These are phyloP conservation scores for Sclerotinia glacialis DNA, from an alignment of 2,329 filamentous ascomycete genomes.

Conservation along the genomic window DNA sequence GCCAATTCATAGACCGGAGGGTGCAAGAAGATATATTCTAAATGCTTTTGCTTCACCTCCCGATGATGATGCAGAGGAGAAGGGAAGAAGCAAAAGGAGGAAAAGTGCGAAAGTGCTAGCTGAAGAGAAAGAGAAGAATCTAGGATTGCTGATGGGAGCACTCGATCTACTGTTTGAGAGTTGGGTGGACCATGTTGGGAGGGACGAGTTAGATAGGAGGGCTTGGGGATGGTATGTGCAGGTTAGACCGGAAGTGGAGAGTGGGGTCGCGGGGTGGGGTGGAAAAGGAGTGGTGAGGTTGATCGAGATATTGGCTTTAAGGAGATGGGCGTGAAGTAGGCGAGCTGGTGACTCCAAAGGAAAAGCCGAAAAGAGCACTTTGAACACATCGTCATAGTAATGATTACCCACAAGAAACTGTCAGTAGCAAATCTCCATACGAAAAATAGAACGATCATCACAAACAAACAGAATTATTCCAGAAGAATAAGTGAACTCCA, in stretches of 20 bases:
- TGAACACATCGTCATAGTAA: background rate
- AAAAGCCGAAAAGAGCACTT: background rate
- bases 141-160: slow-evolving; percentile 66
- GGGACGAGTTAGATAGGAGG: slow-evolving; percentile 67
- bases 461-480: background rate
- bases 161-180: slow-evolving; percentile 70
- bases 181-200: slow-evolving; percentile 64
- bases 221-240: slow-evolving; percentile 81
- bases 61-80: slow-evolving; percentile 29
- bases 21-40: slow-evolving; percentile 58
- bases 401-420: background rate
- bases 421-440: background rate
- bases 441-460: background rate
- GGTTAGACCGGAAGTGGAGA: slow-evolving; percentile 72
- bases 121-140: slow-evolving; percentile 64
- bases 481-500: slow-evolving; percentile 32
- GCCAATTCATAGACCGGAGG: slow-evolving; percentile 72
- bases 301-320: slow-evolving; percentile 61
- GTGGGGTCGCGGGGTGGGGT: slow-evolving; percentile 76
- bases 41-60: slow-evolving; percentile 54
- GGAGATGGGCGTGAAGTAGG: slow-evolving; percentile 42
- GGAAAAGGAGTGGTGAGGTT: slow-evolving; percentile 71
- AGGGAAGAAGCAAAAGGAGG: slow-evolving; percentile 46
- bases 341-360: background rate
- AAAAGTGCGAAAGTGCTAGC: slow-evolving; percentile 51